Conservation (phyloP, 345 rosid genomes). For the Lepidium africanum region DNA sequence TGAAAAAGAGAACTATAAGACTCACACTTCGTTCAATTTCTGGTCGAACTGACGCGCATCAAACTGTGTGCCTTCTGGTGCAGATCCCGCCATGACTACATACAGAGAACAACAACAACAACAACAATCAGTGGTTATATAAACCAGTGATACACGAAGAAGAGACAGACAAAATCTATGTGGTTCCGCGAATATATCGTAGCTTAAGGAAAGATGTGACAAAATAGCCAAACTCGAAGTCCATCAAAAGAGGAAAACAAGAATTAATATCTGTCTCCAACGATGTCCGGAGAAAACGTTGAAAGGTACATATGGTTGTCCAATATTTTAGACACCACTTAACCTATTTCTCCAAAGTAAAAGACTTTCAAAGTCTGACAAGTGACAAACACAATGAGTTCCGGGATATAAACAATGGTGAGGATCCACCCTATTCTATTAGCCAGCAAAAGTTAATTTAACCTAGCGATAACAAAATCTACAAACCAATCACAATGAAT, state of each 20-base stretch:
- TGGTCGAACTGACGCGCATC: slow-evolving; percentile 65
- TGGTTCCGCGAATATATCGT: too few species aligned
- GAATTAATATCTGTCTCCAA: slow-evolving; percentile 20
- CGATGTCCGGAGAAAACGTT: slow-evolving; percentile 12
- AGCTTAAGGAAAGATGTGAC: slow-evolving; percentile 4
- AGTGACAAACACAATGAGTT: neutral
- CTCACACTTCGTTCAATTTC: slow-evolving; percentile 61
- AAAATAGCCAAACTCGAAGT: slow-evolving; percentile 28
- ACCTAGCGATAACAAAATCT: neutral
- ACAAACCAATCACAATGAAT: neutral
- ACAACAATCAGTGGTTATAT: neutral
- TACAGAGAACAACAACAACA: neutral
- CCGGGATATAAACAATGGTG: neutral
- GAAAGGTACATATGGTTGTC: slow-evolving; percentile 12
- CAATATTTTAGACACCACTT: slow-evolving; percentile 16
- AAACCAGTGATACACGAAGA: neutral
- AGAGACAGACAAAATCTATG: neutral
- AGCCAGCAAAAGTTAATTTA: neutral
- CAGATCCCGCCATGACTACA: slow-evolving; percentile 61
- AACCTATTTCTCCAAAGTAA: slow-evolving; percentile 11
- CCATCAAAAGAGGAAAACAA: slow-evolving; percentile 20
- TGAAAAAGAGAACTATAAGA: neutral
- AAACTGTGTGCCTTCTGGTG: slow-evolving; percentile 61
- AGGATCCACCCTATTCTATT: neutral
- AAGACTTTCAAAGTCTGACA: neutral